Evolutionary conservation across 805 yeast species (phyloP).

Genomic region (Monosporozyma solicola): DNA sequence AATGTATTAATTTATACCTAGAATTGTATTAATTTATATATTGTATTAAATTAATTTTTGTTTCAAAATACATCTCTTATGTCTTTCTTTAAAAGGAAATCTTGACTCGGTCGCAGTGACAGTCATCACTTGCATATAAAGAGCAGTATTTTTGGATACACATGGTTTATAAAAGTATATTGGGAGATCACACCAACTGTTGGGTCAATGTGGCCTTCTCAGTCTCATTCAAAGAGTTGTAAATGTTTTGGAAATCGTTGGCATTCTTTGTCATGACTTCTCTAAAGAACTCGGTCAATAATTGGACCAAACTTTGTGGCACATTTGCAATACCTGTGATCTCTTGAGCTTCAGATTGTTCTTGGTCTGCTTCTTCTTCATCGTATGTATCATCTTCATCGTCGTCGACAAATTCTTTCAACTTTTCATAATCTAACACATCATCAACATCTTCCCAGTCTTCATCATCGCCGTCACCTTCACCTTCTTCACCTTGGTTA

Average conservation of each 20-base stretch:
- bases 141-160: neutral
- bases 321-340: constrained; percentile 11
- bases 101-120: neutral
- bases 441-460: constrained; percentile 78
- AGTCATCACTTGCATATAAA: neutral
- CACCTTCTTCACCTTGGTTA: constrained; percentile 6
- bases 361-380: constrained; percentile 11
- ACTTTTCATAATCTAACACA: constrained; percentile 54
- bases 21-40: neutral
- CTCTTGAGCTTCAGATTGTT: constrained; percentile 6
- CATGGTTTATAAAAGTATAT: too few species aligned
- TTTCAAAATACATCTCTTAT: neutral
- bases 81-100: neutral
- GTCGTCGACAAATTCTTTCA: constrained; percentile 39
- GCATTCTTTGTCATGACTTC: constrained; percentile 43
- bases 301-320: constrained; percentile 24
- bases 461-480: constrained; percentile 29
- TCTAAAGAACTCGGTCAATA: constrained; percentile 45
- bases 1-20: neutral
- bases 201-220: constrained; percentile 47
- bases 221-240: constrained; percentile 39
- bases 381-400: constrained; percentile 27
- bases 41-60: neutral
- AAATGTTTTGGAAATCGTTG: constrained; percentile 45
- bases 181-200: constrained; percentile 3